phyloP scores from a whole-genome alignment of 2,329 filamentous ascomycete genomes.

The Sporothrix pseudoabietina region DNA sequence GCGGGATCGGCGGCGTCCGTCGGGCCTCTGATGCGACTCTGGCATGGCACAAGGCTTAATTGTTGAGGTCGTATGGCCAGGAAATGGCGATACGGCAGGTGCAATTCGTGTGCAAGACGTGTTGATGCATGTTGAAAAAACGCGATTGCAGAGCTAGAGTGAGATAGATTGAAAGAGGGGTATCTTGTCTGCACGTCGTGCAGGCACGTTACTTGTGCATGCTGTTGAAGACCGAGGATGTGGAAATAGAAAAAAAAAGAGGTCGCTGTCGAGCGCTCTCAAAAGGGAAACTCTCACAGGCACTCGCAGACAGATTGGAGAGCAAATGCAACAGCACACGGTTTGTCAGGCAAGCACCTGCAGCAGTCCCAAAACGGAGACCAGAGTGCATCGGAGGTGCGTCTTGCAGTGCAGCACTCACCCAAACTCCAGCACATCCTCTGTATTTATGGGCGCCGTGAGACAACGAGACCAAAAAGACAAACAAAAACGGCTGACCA shows the following conservation, averaged over 20 bases:
- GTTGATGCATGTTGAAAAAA: conserved; percentile 24
- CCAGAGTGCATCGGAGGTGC: conserved; percentile 20
- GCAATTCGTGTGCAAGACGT: conserved; percentile 15
- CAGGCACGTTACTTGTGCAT: neutral
- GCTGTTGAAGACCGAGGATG: neutral
- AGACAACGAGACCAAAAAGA: neutral
- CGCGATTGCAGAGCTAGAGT: conserved; percentile 5
- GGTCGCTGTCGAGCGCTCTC: too few relatives aligned
- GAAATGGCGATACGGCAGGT: conserved; percentile 7
- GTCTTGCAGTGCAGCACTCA: neutral
- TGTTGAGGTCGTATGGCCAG: neutral
- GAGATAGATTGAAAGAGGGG: conserved; percentile 19
- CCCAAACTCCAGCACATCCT: neutral
- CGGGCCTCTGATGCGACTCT: conserved; percentile 26
- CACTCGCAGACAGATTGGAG: neutral
- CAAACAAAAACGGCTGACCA: neutral
- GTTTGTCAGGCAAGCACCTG: neutral
- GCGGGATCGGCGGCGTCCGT: conserved; percentile 27
- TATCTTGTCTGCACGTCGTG: neutral
- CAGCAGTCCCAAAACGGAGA: conserved; percentile 24
- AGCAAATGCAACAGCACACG: conserved; percentile 2
- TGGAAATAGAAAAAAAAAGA: neutral
- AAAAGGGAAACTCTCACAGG: neutral
- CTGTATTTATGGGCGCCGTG: neutral
- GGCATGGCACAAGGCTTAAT: conserved; percentile 27